Evolutionary conservation across 176 grass and related monocot genomes (phyloP).

Genomic region (Zizania latifolia): DNA sequence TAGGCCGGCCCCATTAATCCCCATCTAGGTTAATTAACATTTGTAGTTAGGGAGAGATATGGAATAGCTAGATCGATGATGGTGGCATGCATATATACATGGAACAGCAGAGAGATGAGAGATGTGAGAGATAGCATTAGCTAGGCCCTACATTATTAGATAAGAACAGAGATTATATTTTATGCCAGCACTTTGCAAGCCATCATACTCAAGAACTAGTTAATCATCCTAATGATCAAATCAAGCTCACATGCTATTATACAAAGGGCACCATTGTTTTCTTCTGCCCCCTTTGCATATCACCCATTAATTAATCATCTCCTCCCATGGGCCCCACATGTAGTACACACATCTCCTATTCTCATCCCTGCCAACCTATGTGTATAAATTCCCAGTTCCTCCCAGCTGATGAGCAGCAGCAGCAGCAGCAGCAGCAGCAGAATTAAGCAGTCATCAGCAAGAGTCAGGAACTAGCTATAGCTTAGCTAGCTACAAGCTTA

Average conservation of each 20-base stretch:
- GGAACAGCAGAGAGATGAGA: too few relatives aligned
- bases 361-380: constrained; percentile 1
- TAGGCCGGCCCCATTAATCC: not conserved
- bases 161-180: constrained; percentile 27
- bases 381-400: constrained; percentile 43
- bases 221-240: constrained; percentile 33
- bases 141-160: constrained; percentile 33
- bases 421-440: constrained; percentile 1
- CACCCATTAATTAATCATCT: constrained; percentile 7
- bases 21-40: not conserved
- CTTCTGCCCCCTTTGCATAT: constrained; percentile 12
- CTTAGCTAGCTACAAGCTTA: constrained; percentile 17
- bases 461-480: not conserved
- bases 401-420: constrained; percentile 14
- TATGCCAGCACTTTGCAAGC: constrained; percentile 24
- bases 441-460: constrained; percentile 9
- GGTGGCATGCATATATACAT: too few relatives aligned
- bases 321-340: constrained; percentile 18
- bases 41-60: not conserved
- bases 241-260: constrained; percentile 41
- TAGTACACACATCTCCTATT: not conserved
- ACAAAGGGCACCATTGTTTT: constrained; percentile 11
- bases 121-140: constrained; percentile 16
- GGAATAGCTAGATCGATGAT: not conserved
- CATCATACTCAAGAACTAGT: constrained; percentile 24